Percentiles rank a stretch among this genome's conserved stretches.
These are phyloP conservation scores for Spongospora subterranea DNA, from an alignment of 208 protist species.

Conservation along the genomic window DNA sequence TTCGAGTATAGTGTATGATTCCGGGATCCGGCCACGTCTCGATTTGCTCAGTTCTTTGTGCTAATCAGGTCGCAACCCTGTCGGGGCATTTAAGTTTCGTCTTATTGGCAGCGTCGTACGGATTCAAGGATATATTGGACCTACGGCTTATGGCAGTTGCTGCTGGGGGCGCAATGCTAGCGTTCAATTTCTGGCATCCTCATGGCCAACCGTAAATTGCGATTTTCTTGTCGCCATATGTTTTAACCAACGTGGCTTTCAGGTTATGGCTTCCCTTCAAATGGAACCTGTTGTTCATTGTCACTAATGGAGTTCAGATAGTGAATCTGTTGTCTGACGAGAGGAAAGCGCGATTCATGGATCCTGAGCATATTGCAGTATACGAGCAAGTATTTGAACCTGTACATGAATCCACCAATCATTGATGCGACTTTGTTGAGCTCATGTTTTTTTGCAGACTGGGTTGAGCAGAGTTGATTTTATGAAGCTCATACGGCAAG, in stretches of 20 bases:
- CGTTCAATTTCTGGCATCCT: constrained; percentile 53
- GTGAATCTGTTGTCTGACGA: constrained; percentile 7
- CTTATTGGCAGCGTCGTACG: constrained; percentile 28
- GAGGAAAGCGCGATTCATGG: not conserved
- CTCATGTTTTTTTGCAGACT: not conserved
- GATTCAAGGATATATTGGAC: constrained; percentile 40
- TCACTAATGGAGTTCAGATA: constrained; percentile 33
- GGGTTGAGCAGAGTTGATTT: constrained; percentile 29
- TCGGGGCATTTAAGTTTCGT: constrained; percentile 49
- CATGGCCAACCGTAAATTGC: constrained; percentile 10
- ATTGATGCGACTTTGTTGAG: not conserved
- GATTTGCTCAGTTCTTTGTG: not conserved
- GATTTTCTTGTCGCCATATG: not conserved
- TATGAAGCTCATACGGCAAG: not conserved
- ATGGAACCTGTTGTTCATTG: constrained; percentile 51
- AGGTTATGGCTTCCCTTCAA: constrained; percentile 24
- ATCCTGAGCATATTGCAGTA: not conserved
- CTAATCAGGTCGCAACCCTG: not conserved
- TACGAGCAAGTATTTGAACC: constrained; percentile 41
- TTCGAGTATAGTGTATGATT: not conserved
- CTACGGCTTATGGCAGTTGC: constrained; percentile 33
- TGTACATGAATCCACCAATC: not conserved
- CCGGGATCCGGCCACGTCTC: too few species aligned
- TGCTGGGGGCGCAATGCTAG: not conserved
- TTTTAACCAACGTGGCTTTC: not conserved